Conservation (phyloP, 2,329 filamentous ascomycete species). For the Beauveria asiatica region DNA sequence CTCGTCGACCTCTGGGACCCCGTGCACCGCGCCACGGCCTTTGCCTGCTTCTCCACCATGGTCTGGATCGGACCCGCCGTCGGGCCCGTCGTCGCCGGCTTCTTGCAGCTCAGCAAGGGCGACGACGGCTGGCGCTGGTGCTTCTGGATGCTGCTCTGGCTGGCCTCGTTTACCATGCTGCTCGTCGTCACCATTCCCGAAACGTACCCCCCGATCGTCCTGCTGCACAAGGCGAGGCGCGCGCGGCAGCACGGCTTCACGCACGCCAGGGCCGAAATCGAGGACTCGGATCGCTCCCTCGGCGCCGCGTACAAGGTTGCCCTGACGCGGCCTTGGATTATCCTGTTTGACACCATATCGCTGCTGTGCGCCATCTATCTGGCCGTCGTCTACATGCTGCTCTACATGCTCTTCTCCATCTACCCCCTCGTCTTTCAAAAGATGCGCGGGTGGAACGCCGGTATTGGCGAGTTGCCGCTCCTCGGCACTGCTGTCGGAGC, state of each 20-base stretch:
- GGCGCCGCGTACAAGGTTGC: constrained; percentile 40
- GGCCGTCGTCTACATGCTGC: constrained; percentile 41
- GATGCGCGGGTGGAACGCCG: constrained; percentile 43
- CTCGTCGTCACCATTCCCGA: constrained; percentile 52
- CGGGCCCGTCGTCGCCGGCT: constrained; percentile 47
- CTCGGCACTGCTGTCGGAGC: constrained; percentile 42
- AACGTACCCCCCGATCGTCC: constrained; percentile 41
- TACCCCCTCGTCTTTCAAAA: constrained; percentile 48
- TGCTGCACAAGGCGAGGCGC: constrained; percentile 44
- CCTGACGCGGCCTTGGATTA: constrained; percentile 44
- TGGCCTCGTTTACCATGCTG: constrained; percentile 29
- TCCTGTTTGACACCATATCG: constrained; percentile 45
- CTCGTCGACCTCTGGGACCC: constrained; percentile 46
- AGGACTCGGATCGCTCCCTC: constrained; percentile 35
- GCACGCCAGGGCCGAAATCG: constrained; percentile 38
- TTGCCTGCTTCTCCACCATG: constrained; percentile 45
- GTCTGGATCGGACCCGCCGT: constrained; percentile 46
- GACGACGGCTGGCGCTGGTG: constrained; percentile 47
- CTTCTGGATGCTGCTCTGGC: constrained; percentile 39
- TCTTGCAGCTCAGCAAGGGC: constrained; percentile 44
- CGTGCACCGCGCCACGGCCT: constrained; percentile 42
- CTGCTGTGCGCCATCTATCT: constrained; percentile 44
- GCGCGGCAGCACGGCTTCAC: constrained; percentile 39
- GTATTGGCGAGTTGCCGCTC: constrained; percentile 42
- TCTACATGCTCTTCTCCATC: constrained; percentile 52